Conservation (phyloP, 192 early-diverging fungal genomes). For the Backusella tuberculispora region DNA sequence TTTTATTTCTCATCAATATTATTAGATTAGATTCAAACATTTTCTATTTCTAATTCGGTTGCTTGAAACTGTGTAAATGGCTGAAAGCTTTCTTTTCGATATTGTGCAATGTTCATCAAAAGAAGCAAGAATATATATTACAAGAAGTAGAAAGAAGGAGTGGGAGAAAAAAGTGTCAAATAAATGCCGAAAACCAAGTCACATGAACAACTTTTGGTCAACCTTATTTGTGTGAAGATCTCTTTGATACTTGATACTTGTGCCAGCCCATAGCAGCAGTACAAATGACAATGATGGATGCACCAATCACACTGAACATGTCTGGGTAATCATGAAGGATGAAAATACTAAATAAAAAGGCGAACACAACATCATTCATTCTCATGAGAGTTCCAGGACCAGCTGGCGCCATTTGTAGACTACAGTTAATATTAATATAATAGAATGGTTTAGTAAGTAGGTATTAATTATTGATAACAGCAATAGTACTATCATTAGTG, state of each 20-base stretch:
- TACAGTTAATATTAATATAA: constrained; percentile 21
- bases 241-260: constrained; percentile 51
- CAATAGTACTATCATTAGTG: no score
- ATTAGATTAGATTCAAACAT: not conserved
- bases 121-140: not conserved
- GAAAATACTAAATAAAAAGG: constrained; percentile 71
- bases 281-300: constrained; percentile 62
- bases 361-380: constrained; percentile 81
- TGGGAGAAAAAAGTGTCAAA: not conserved
- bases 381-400: constrained; percentile 80
- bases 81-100: not conserved
- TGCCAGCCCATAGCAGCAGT: constrained; percentile 65
- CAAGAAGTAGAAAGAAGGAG: no score
- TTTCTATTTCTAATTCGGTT: not conserved
- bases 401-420: constrained; percentile 71
- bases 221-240: not conserved
- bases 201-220: not conserved
- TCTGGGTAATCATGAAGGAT: constrained; percentile 72
- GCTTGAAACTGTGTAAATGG: not conserved
- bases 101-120: constrained; percentile 16
- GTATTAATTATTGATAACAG: not conserved
- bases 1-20: not conserved
- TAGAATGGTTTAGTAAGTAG: not conserved
- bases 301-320: constrained; percentile 57
- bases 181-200: not conserved